Conservation (phyloP, 495 filamentous ascomycete genomes). For the Aspergillus sparsus region DNA sequence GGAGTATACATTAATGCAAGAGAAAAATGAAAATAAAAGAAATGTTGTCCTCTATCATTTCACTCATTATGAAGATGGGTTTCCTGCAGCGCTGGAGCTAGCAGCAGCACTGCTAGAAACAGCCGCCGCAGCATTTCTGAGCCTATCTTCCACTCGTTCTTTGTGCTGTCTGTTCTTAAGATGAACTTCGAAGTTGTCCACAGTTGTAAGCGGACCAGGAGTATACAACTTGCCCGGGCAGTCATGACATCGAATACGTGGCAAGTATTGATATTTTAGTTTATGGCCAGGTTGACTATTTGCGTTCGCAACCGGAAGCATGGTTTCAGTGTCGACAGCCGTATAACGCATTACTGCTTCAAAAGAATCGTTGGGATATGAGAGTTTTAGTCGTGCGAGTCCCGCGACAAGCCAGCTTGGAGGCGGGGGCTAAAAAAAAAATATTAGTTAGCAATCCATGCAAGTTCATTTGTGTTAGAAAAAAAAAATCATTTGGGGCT, state of each 20-base stretch:
- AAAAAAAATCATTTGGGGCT: background rate
- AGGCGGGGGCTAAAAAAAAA: constrained; percentile 62
- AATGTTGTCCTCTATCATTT: constrained; percentile 13
- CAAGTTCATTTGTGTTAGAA: background rate
- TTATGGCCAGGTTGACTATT: constrained; percentile 47
- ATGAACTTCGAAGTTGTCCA: constrained; percentile 89
- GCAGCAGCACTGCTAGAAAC: constrained; percentile 13
- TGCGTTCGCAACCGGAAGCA: constrained; percentile 51
- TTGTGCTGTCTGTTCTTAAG: constrained; percentile 78
- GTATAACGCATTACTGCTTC: constrained; percentile 86
- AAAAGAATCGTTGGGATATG: constrained; percentile 75
- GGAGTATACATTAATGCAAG: constrained; percentile 19
- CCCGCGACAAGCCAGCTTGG: constrained; percentile 76
- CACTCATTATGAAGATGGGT: constrained; percentile 20
- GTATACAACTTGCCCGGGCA: constrained; percentile 94
- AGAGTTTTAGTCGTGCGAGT: constrained; percentile 60
- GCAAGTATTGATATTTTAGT: constrained; percentile 73
- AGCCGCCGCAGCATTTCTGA: constrained; percentile 23
- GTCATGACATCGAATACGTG: constrained; percentile 84
- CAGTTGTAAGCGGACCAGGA: constrained; percentile 76
- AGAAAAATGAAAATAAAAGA: background rate
- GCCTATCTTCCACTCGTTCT: constrained; percentile 65
- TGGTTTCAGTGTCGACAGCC: constrained; percentile 67
- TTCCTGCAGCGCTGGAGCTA: constrained; percentile 14
- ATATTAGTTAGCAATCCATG: constrained; percentile 18